Percentiles rank a stretch among this genome's conserved stretches.
phyloP scores from a whole-genome alignment of 2,329 filamentous ascomycete species.

The Didymosphaeria variabile region DNA sequence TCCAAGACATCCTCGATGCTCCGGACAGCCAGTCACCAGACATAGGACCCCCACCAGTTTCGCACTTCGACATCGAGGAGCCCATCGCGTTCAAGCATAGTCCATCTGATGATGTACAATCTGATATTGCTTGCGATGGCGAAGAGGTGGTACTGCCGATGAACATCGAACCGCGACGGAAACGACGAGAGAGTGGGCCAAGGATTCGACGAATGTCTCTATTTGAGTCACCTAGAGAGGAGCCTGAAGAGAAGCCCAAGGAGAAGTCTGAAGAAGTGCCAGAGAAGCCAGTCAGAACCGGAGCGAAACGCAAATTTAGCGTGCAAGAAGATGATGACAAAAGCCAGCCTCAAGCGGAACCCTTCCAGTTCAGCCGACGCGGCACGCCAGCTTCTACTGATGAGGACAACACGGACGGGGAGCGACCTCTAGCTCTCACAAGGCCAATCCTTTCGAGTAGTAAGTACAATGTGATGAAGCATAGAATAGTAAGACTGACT shows the following conservation, averaged over 20 bases:
- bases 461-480: slow-evolving; percentile 32
- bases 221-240: slow-evolving; percentile 52
- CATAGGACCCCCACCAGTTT: slow-evolving; percentile 67
- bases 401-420: slow-evolving; percentile 27
- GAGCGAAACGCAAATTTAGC: slow-evolving; percentile 66
- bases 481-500: slow-evolving; percentile 29
- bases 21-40: slow-evolving; percentile 70
- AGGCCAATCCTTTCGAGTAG: slow-evolving; percentile 55
- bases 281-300: slow-evolving; percentile 52
- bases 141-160: slow-evolving; percentile 51
- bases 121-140: slow-evolving; percentile 45
- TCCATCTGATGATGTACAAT: slow-evolving; percentile 31
- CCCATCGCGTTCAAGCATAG: slow-evolving; percentile 56
- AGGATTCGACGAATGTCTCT: slow-evolving; percentile 55
- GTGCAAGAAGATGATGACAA: slow-evolving; percentile 61
- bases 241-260: slow-evolving; percentile 34
- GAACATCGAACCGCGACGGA: slow-evolving; percentile 63
- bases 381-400: slow-evolving; percentile 28
- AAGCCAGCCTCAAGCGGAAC: slow-evolving; percentile 43
- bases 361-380: slow-evolving; percentile 59
- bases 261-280: slow-evolving; percentile 22
- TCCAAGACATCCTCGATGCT: slow-evolving; percentile 63
- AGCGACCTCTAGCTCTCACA: slow-evolving; percentile 30
- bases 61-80: slow-evolving; percentile 61
- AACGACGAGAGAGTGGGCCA: slow-evolving; percentile 61